Evolutionary conservation across 176 grass and related monocot species (phyloP), one percentile per base, ranked within the genome.

Genomic region (Triticum monococcum): DNA sequence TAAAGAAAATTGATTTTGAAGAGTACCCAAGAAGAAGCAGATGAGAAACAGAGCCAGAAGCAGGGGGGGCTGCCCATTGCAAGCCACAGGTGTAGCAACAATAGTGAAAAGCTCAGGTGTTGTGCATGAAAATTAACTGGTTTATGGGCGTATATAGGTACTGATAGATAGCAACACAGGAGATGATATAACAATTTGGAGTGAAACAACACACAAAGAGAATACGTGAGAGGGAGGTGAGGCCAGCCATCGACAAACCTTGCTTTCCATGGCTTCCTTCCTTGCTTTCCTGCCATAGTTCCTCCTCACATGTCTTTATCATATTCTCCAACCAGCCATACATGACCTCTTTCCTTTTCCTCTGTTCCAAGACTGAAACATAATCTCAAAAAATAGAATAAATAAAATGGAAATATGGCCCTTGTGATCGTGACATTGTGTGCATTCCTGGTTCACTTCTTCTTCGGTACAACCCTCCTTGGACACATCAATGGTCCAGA

Each of bases 21-120:
- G 25, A 72, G 50, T 89, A 91, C 90, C 88, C 91, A 82, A 68
- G 23, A 70, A 92, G 75, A 85, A 78, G 68, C 74, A 89, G 25
- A 89, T 18, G 40, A 93, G 64, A 31, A 38, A 66, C 57, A 86
- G 22, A 65, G 67, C 14, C 31, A 87, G 73, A 38, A 81, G 71
- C 12, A 46, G 45, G 45, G 45, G 45, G 12, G 3, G n/a, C 33
- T 22, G 22, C 9, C 83, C 86, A 79, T 83, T 37, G 12, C 25
- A 79, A n/a, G 61, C 64, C 61, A 43, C 24, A 43, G 32, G 26
- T 24, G 1, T 16, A 61, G 48, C 26, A 64, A 20, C 13, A 20
- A 64, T 1, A 33, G 24, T 9, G 74, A 32, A 64, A 10, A 73
- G 37, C n/a, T 74, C 40, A 74, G 4, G 41, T 69, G 25, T 11